These are phyloP conservation scores for Tetracladium marchalianum DNA, from an alignment of 495 filamentous ascomycete species.

Conservation along the genomic window DNA sequence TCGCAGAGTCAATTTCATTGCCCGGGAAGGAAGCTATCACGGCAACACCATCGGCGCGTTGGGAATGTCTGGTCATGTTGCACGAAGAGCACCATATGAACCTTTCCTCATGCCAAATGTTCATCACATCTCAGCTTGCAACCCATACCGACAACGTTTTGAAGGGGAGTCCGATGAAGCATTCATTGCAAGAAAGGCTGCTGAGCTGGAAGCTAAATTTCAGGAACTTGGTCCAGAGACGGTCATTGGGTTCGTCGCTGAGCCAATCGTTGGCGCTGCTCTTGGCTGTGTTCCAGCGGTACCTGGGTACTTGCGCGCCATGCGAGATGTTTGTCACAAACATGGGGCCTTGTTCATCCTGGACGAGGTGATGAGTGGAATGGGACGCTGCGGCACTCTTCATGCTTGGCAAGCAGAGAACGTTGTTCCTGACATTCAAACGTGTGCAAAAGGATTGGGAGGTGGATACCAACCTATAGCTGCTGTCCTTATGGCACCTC, in stretches of 20 bases:
- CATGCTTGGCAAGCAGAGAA: constrained; percentile 60
- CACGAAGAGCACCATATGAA: constrained; percentile 54
- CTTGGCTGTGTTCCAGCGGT: constrained; percentile 56
- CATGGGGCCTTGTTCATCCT: constrained; percentile 60
- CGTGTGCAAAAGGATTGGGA: constrained; percentile 59
- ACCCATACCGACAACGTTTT: constrained; percentile 47
- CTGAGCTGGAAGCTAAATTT: constrained; percentile 70
- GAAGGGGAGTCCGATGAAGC: constrained; percentile 34
- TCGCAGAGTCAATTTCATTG: constrained; percentile 48
- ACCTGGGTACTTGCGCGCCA: constrained; percentile 52
- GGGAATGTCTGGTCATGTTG: constrained; percentile 50
- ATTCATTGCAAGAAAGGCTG: constrained; percentile 40
- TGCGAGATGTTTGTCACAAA: constrained; percentile 51
- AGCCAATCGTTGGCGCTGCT: constrained; percentile 53
- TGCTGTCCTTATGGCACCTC: constrained; percentile 43
- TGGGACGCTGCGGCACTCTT: constrained; percentile 57
- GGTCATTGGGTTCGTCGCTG: constrained; percentile 69
- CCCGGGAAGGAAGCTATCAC: constrained; percentile 62
- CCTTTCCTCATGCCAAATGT: constrained; percentile 52
- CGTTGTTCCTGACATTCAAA: constrained; percentile 55
- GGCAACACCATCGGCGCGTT: constrained; percentile 63
- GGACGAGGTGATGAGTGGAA: constrained; percentile 76
- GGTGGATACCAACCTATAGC: constrained; percentile 53
- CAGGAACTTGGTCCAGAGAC: constrained; percentile 56
- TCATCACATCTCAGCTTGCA: constrained; percentile 60